Conservation (phyloP, 371 early-diverging fungal genomes). For the Mucor sp. region DNA sequence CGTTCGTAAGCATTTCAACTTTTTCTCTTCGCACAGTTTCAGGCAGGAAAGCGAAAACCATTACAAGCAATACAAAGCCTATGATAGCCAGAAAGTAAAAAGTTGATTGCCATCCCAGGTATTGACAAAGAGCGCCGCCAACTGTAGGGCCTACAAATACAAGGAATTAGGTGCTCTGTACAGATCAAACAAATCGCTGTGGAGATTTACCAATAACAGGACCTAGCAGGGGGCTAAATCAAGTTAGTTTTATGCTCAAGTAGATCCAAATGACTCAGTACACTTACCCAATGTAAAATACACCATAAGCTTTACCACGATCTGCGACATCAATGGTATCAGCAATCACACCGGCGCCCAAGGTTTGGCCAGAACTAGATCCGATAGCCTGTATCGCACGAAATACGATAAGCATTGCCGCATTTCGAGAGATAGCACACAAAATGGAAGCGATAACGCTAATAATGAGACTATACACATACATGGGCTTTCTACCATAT, state of each 20-base stretch:
- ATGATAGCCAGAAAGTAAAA: conserved; percentile 61
- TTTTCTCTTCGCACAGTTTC: conserved; percentile 24
- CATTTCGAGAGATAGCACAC: conserved; percentile 55
- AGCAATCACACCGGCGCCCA: conserved; percentile 44
- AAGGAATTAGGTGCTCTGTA: too few relatives aligned
- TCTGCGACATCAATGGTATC: conserved; percentile 26
- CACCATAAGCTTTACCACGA: conserved; percentile 35
- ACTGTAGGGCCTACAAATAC: conserved; percentile 41
- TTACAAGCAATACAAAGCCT: conserved; percentile 8
- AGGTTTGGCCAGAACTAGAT: conserved; percentile 60
- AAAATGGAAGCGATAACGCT: conserved; percentile 61
- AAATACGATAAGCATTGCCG: conserved; percentile 57
- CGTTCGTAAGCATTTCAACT: neutral
- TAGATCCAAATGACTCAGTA: neutral
- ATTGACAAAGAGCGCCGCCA: conserved; percentile 53
- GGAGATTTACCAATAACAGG: conserved; percentile 42
- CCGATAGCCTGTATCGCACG: conserved; percentile 71
- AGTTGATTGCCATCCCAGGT: conserved; percentile 65
- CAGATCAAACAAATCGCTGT: too few relatives aligned
- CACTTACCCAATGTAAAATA: conserved; percentile 25
- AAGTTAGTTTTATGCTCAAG: neutral
- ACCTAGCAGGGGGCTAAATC: conserved; percentile 35
- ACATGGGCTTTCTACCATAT: conserved; percentile 61
- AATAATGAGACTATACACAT: conserved; percentile 56
- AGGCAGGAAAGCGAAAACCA: conserved; percentile 29